A percentile compares a stretch with the other conserved stretches of the same genome.
Evolutionary conservation across 2,329 filamentous ascomycete genomes (phyloP).

Genomic region (Akanthomyces uredinophilus): DNA sequence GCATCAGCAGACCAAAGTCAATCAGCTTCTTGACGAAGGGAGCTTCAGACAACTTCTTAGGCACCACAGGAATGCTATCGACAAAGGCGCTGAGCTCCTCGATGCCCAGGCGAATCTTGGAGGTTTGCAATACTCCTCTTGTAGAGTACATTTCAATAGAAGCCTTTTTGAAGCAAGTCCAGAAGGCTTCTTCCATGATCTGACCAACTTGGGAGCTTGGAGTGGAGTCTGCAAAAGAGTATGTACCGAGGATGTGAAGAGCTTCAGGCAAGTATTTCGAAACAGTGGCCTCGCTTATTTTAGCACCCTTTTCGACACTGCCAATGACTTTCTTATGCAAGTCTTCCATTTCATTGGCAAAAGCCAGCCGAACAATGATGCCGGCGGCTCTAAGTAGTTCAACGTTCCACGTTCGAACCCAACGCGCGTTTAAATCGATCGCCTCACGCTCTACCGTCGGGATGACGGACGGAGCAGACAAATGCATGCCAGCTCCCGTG

Average conservation of each 20-base stretch:
- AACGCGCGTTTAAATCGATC: slow-evolving; percentile 92
- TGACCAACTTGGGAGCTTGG: slow-evolving; percentile 78
- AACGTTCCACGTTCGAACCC: slow-evolving; percentile 91
- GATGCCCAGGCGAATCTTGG: slow-evolving; percentile 71
- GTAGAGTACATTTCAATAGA: slow-evolving; percentile 86
- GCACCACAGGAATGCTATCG: slow-evolving; percentile 80
- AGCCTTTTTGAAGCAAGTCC: slow-evolving; percentile 79
- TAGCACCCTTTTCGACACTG: slow-evolving; percentile 39
- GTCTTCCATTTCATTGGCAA: slow-evolving; percentile 78
- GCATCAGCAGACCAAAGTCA: slow-evolving; percentile 79
- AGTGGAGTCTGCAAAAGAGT: slow-evolving; percentile 84
- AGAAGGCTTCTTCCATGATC: slow-evolving; percentile 91
- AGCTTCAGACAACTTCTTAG: slow-evolving; percentile 67
- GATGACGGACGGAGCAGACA: slow-evolving; percentile 93
- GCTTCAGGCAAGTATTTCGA: slow-evolving; percentile 69
- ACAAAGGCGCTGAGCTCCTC: slow-evolving; percentile 68
- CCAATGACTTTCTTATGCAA: slow-evolving; percentile 58
- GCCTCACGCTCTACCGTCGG: slow-evolving; percentile 96
- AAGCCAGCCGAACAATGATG: slow-evolving; percentile 83
- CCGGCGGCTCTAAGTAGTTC: slow-evolving; percentile 89
- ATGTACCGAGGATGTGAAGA: slow-evolving; percentile 78
- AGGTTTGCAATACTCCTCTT: slow-evolving; percentile 77
- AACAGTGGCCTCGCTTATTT: slow-evolving; percentile 59
- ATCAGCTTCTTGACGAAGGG: slow-evolving; percentile 75
- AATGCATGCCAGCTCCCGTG: slow-evolving; percentile 86